A percentile compares a stretch with the other conserved stretches of the same genome.
These are phyloP conservation scores for Solanum appendiculatum DNA, from an alignment of 257 asterid species.

Conservation along the genomic window DNA sequence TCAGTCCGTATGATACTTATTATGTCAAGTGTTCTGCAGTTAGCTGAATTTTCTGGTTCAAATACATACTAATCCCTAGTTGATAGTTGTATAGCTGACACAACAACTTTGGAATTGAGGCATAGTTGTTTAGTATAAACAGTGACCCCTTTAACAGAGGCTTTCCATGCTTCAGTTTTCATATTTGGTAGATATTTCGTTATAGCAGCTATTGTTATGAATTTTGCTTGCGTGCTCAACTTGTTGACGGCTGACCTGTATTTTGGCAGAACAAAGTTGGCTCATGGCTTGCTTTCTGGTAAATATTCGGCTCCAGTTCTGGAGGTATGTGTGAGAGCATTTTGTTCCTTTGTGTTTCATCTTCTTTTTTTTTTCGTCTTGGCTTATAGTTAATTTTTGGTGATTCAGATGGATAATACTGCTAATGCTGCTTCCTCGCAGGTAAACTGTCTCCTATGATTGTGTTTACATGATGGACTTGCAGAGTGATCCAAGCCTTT, in stretches of 20 bases:
- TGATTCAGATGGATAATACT: conserved; percentile 33
- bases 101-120: not conserved
- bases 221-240: not conserved
- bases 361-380: not conserved
- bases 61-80: not conserved
- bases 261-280: conserved; percentile 70
- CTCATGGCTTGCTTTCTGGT: conserved; percentile 96
- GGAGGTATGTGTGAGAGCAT: conserved; percentile 37
- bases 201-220: not conserved
- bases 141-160: not conserved
- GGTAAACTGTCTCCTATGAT: not conserved
- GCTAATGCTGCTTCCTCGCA: conserved; percentile 17
- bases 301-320: conserved; percentile 65
- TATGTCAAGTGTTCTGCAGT: not conserved
- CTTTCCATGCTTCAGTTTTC: not conserved
- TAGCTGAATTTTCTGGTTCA: not conserved
- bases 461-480: not conserved
- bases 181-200: not conserved
- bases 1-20: not conserved
- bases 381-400: conserved; percentile 1
- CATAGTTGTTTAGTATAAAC: not conserved
- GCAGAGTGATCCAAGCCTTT: not conserved
- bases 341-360: not conserved
- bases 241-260: conserved; percentile 7
- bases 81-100: not conserved